phyloP scores from a whole-genome alignment of 345 rosid genomes.

The Pistacia integerrima region DNA sequence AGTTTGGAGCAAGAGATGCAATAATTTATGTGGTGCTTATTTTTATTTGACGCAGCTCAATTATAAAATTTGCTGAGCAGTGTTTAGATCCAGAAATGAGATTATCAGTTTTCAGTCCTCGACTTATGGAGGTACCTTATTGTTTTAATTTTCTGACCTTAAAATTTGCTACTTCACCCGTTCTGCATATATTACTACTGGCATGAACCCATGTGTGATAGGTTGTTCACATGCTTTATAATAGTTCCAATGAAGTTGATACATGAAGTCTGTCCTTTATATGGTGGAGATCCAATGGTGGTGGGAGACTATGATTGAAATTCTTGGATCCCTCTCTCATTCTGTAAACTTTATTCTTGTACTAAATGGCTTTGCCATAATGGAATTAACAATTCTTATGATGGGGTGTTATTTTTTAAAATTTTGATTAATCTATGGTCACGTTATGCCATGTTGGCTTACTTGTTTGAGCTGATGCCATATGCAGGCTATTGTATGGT shows the following conservation, averaged over 20 bases:
- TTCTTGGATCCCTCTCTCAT: background rate
- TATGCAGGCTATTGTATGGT: constrained; percentile 92
- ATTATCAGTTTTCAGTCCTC: constrained; percentile 85
- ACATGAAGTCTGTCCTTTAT: background rate
- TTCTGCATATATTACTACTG: constrained; percentile 13
- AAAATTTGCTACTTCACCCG: constrained; percentile 13
- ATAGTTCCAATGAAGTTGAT: background rate
- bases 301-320: background rate
- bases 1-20: background rate
- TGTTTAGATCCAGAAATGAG: constrained; percentile 74
- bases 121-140: constrained; percentile 85
- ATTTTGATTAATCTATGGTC: constrained; percentile 5
- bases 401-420: background rate
- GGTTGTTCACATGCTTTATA: background rate
- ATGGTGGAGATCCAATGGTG: background rate
- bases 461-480: constrained; percentile 11
- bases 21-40: constrained; percentile 6
- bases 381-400: background rate
- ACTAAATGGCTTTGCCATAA: background rate
- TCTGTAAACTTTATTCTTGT: background rate
- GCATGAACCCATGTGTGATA: background rate
- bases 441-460: constrained; percentile 5
- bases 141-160: constrained; percentile 14
- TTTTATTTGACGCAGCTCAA: constrained; percentile 57
- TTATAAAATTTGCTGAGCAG: constrained; percentile 81